A percentile compares a stretch with the other conserved stretches of the same genome.
Conservation (phyloP, 768 basidiomycete genomes). For the Arthromyces matolae region DNA sequence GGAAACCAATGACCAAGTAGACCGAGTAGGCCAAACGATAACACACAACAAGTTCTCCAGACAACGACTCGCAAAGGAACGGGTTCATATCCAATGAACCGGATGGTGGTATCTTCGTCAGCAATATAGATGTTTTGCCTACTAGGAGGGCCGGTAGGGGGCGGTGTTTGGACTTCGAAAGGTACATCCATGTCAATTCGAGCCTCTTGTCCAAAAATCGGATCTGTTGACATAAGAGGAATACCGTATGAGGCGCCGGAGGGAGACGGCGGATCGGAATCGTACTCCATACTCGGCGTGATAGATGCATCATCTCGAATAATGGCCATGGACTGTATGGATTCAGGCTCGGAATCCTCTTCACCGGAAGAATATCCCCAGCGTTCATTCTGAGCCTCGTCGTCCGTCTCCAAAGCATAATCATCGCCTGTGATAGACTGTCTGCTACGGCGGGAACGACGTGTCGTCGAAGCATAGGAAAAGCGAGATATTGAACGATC, state of each 20-base stretch:
- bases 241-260: constrained; percentile 42
- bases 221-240: constrained; percentile 70
- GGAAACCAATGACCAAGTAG: constrained; percentile 95
- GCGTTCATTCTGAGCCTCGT: constrained; percentile 60
- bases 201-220: constrained; percentile 78
- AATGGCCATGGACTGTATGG: constrained; percentile 26
- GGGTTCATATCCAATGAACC: constrained; percentile 83
- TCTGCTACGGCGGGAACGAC: constrained; percentile 48
- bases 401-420: constrained; percentile 49
- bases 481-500: constrained; percentile 56
- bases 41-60: constrained; percentile 69
- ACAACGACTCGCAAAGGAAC: constrained; percentile 55
- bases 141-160: constrained; percentile 78
- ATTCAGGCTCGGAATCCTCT: constrained; percentile 52
- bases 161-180: constrained; percentile 60
- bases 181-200: constrained; percentile 78
- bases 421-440: constrained; percentile 59
- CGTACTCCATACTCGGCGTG: constrained; percentile 64
- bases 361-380: constrained; percentile 94
- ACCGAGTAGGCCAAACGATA: constrained; percentile 68
- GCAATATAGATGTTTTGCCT: constrained; percentile 81
- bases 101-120: constrained; percentile 87
- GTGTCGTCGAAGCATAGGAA: constrained; percentile 49
- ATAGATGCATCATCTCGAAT: constrained; percentile 42
- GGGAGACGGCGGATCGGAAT: constrained; percentile 68